Evolutionary conservation across 805 yeast species (phyloP), one percentile per base, ranked within the genome.

Genomic region (Candida methanosorbosa): DNA sequence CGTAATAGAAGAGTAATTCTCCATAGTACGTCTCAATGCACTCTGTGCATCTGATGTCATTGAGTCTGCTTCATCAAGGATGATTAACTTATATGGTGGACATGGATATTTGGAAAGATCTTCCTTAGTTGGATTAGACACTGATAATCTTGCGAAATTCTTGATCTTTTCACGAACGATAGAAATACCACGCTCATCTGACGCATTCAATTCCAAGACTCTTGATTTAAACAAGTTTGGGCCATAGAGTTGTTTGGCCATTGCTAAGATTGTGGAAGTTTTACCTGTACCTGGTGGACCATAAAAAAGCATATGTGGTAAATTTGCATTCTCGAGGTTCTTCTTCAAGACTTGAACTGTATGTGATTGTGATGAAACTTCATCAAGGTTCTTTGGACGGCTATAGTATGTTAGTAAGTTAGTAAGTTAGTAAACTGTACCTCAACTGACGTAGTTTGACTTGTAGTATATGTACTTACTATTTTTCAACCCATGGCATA

Each of bases 31-130:
- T 62, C 98, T 75, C 43, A 92, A 66, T 1, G 98, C 98, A 36
- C 87, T 75, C 54, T 92, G 98, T 0, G 98, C 98, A 48, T 86
- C 97, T 29, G 85, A 73, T 9, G 98, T 92, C 97, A 92, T 92
- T 11, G 95, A 85, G 57, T 92, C 97, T 1, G 97, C 97, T 58
- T 88, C 97, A 62, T 88, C 97, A 35, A 92, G 61, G 29, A 92
- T 84, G 43, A 92, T 81, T 48, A 92, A 76, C 55, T 92, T 92
- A 59, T 84, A 92, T 5, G 97, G 97, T 1, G 98, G 97, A 53
- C 97, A 90, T 2, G 97, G 96, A 59, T 87, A 88, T 15, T 76
- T 70, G 27, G 63, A 72, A 33, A 72, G 57, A 47, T 82, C 92
- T 27, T 77, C 80, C 13, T 68, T 64, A 1, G 82, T 54, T 1